Conservation (phyloP, 805 yeast genomes). For the Cyberlindnera samutprakarnensis region DNA sequence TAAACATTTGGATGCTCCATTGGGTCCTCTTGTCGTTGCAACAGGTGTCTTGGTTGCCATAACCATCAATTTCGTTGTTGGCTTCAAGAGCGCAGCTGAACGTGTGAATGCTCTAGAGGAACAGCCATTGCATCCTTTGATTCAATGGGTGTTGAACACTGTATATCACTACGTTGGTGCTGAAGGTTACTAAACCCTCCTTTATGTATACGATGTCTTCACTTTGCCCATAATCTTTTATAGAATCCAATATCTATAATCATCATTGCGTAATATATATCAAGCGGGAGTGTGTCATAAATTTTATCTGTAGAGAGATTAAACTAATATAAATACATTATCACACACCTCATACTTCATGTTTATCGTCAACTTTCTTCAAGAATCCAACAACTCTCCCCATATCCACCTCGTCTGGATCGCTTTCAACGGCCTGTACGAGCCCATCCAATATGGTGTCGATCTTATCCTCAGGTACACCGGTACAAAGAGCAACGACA, state of each 20-base stretch:
- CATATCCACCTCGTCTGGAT: constrained; percentile 60
- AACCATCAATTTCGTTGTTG: constrained; percentile 63
- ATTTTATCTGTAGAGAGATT: no score
- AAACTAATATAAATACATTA: no score
- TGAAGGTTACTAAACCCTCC: constrained; percentile 6
- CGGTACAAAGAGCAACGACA: constrained; percentile 85
- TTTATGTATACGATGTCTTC: neutral
- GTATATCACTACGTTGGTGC: constrained; percentile 29
- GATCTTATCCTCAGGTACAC: constrained; percentile 74
- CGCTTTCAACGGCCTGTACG: constrained; percentile 85
- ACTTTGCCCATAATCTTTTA: neutral
- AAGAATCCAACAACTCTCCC: constrained; percentile 48
- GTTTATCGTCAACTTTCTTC: constrained; percentile 34
- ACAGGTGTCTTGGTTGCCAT: constrained; percentile 60
- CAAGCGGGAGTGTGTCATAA: no score
- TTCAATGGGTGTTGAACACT: constrained; percentile 24
- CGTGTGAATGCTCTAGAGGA: constrained; percentile 9
- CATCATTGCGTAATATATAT: neutral
- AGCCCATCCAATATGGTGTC: constrained; percentile 78
- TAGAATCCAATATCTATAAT: neutral
- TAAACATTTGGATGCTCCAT: constrained; percentile 78
- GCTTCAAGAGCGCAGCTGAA: constrained; percentile 37
- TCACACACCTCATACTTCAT: neutral
- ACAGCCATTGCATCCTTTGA: constrained; percentile 16
- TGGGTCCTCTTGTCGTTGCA: constrained; percentile 83